phyloP scores from a whole-genome alignment of 306 rosid species.

The Alnus glutinosa region DNA sequence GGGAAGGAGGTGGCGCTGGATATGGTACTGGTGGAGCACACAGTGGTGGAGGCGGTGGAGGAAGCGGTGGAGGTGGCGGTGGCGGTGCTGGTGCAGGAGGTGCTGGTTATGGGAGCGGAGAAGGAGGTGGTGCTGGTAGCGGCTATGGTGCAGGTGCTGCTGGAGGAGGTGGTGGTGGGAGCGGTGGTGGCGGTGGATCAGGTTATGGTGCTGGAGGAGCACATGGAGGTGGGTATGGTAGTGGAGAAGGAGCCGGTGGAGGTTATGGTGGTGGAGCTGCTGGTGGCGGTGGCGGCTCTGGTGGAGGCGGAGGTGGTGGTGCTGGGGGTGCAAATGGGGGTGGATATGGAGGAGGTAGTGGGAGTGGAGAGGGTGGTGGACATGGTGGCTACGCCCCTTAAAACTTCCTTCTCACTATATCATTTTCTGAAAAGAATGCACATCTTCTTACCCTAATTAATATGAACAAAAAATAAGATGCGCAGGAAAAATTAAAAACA shows the following conservation, averaged over 20 bases:
- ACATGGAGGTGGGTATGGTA: constrained; percentile 46
- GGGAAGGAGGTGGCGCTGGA: constrained; percentile 29
- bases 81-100: constrained; percentile 11
- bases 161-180: constrained; percentile 36
- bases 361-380: constrained; percentile 41
- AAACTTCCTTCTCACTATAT: neutral
- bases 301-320: constrained; percentile 34
- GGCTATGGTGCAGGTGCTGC: constrained; percentile 46
- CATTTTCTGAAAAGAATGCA: neutral
- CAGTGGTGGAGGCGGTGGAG: constrained; percentile 27
- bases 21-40: constrained; percentile 1
- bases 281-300: constrained; percentile 34
- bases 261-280: constrained; percentile 38
- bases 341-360: constrained; percentile 39
- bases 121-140: constrained; percentile 29
- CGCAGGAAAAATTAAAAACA: too few relatives aligned
- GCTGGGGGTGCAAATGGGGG: constrained; percentile 25
- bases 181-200: constrained; percentile 34
- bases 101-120: constrained; percentile 40
- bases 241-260: constrained; percentile 41
- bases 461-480: neutral
- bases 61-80: constrained; percentile 10
- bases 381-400: constrained; percentile 51
- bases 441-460: neutral
- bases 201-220: constrained; percentile 40